Evolutionary conservation across 2,329 filamentous ascomycete species (phyloP).

Genomic region (Cercospora berteroae): DNA sequence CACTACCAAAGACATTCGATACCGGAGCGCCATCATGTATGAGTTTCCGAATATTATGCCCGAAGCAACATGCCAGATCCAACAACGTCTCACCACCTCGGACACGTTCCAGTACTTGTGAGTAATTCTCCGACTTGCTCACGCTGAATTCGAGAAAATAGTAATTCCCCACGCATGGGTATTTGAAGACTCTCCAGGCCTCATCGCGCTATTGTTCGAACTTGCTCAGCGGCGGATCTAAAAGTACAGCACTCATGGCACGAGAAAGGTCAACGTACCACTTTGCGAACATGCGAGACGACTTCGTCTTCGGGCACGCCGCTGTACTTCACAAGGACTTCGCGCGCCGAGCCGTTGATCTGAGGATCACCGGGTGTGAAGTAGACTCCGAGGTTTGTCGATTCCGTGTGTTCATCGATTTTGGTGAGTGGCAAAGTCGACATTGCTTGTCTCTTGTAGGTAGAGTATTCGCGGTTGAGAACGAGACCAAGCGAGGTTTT

Average conservation of each 20-base stretch:
- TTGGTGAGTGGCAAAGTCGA: background rate
- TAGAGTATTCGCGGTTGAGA: background rate
- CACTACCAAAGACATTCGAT: constrained; percentile 37
- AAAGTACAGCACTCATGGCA: background rate
- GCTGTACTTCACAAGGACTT: constrained; percentile 13
- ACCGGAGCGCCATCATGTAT: constrained; percentile 39
- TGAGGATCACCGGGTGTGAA: background rate
- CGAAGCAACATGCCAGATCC: constrained; percentile 44
- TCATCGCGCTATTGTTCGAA: constrained; percentile 12
- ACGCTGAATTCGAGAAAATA: constrained; percentile 29
- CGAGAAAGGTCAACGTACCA: background rate
- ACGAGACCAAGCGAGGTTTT: background rate
- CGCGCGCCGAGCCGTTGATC: constrained; percentile 1
- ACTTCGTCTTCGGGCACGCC: background rate
- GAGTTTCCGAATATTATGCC: constrained; percentile 35
- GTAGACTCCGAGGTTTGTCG: constrained; percentile 4
- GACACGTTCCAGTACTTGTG: constrained; percentile 30
- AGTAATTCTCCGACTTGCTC: constrained; percentile 26
- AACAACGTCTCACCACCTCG: constrained; percentile 39
- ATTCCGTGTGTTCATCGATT: background rate
- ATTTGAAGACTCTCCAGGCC: constrained; percentile 24
- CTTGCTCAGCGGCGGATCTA: background rate
- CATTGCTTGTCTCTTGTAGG: background rate
- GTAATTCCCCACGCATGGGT: constrained; percentile 27
- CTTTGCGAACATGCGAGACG: background rate